These are phyloP conservation scores for Beta vulgaris DNA, from an alignment of 148 eudicot genomes.

Conservation along the genomic window DNA sequence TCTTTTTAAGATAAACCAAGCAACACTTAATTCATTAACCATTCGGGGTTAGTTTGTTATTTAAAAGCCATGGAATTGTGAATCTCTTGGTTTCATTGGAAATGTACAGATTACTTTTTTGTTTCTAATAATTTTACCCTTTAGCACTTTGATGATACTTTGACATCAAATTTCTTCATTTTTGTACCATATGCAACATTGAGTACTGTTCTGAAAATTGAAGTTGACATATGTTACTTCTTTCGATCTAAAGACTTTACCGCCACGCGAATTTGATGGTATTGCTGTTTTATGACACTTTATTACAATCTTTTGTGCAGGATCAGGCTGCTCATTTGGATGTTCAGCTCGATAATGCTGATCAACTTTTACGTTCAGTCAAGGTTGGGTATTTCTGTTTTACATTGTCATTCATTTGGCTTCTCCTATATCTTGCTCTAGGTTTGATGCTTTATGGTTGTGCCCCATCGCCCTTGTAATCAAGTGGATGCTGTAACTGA, in stretches of 20 bases:
- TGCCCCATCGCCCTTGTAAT: background rate
- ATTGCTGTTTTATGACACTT: background rate
- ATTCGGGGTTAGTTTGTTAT: background rate
- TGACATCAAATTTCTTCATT: too few relatives aligned
- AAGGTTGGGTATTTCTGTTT: conserved; percentile 50
- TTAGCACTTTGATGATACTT: too few relatives aligned
- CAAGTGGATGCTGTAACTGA: conserved; percentile 22
- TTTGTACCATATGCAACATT: background rate
- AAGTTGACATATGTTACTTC: background rate
- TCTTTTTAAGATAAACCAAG: background rate
- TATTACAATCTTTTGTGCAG: conserved; percentile 32
- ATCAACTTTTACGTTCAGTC: conserved; percentile 63
- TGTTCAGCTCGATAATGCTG: conserved; percentile 57
- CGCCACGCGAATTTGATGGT: background rate
- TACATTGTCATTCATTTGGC: background rate
- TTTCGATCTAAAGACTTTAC: background rate
- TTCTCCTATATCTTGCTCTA: background rate
- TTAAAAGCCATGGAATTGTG: background rate
- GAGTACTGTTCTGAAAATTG: background rate
- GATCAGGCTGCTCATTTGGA: conserved; percentile 62
- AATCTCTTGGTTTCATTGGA: background rate
- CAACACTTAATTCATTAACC: background rate
- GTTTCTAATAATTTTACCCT: too few relatives aligned
- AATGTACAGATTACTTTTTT: background rate
- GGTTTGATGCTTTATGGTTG: background rate